These are phyloP conservation scores for Saturnispora zaruensis DNA, from an alignment of 805 yeast species.

Conservation along the genomic window DNA sequence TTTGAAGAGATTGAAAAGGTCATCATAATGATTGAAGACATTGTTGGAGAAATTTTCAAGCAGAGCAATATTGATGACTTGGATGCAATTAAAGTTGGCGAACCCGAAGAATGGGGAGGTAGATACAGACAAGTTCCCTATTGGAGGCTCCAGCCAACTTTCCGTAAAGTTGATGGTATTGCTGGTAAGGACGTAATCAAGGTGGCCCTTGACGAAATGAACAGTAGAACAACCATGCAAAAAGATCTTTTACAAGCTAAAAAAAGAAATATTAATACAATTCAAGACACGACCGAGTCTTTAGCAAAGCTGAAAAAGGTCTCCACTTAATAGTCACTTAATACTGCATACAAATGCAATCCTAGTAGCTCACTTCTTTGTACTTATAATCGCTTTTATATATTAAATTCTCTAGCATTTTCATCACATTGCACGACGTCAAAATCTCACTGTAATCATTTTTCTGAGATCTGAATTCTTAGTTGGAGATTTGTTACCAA, in stretches of 20 bases:
- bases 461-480: neutral
- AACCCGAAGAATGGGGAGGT: constrained; percentile 66
- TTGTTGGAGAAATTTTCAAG: constrained; percentile 49
- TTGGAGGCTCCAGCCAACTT: constrained; percentile 96
- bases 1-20: constrained; percentile 42
- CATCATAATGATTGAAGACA: constrained; percentile 57
- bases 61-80: constrained; percentile 42
- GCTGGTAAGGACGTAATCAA: constrained; percentile 36
- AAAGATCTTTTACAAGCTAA: constrained; percentile 4
- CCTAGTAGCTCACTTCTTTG: neutral
- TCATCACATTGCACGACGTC: neutral
- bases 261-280: constrained; percentile 10
- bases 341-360: neutral
- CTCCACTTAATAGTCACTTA: neutral
- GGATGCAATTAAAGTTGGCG: constrained; percentile 51
- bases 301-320: constrained; percentile 2
- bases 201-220: constrained; percentile 10
- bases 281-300: neutral
- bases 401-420: neutral
- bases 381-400: neutral
- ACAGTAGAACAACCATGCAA: constrained; percentile 13
- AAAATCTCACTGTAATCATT: neutral
- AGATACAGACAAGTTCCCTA: constrained; percentile 73
- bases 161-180: constrained; percentile 80
- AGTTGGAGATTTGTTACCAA: neutral